Evolutionary conservation across 805 yeast species (phyloP).

Genomic region (Jamesozyma hellenica): DNA sequence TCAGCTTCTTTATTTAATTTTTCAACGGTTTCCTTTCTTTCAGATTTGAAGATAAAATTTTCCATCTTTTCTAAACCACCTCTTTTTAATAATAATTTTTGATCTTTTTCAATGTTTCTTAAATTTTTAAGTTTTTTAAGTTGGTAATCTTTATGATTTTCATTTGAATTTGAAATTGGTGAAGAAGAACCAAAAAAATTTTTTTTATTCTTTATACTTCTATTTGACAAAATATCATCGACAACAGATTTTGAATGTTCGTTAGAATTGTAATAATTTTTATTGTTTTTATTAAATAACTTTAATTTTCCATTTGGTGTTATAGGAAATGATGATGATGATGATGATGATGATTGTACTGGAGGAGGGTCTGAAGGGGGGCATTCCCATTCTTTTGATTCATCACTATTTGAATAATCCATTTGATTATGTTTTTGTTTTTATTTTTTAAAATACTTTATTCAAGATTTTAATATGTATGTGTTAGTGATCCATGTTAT

Average conservation of each 20-base stretch:
- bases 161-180: background rate
- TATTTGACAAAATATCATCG: background rate
- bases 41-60: slow-evolving; percentile 19
- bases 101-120: background rate
- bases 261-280: too few species aligned
- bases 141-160: background rate
- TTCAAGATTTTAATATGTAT: too few species aligned
- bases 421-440: too few species aligned
- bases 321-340: too few species aligned
- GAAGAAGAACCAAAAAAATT: background rate
- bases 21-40: slow-evolving; percentile 10
- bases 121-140: background rate
- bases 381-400: background rate
- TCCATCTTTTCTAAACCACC: slow-evolving; percentile 26
- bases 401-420: too few species aligned
- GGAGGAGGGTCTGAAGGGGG: too few species aligned
- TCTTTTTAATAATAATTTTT: slow-evolving; percentile 6
- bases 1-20: slow-evolving; percentile 13
- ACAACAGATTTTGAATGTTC: slow-evolving; percentile 1
- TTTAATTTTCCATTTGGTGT: too few species aligned
- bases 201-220: background rate
- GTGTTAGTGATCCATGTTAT: too few species aligned
- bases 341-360: too few species aligned
- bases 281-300: too few species aligned
- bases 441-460: too few species aligned